Conservation (phyloP, 352 stramenopile genomes). For the Hyaloperonospora arabidopsidis region DNA sequence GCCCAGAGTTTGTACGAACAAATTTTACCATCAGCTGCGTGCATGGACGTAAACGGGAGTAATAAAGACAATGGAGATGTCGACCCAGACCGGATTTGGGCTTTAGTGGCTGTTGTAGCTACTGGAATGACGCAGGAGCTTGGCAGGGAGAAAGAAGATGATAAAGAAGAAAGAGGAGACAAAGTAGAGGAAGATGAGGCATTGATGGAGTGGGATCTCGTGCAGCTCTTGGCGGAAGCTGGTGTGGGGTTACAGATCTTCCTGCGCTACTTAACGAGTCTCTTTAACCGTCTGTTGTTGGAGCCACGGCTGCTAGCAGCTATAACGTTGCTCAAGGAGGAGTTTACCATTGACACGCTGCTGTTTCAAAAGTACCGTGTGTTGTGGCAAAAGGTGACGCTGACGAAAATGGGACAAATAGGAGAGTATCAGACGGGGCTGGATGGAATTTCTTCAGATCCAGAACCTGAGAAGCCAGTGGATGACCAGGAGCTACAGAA, state of each 20-base stretch:
- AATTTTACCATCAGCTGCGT: conserved; percentile 21
- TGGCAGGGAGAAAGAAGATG: conserved; percentile 19
- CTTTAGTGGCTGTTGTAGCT: conserved; percentile 41
- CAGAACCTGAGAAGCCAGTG: conserved; percentile 19
- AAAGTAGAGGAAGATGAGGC: background rate
- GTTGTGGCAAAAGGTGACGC: conserved; percentile 43
- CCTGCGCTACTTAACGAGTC: conserved; percentile 59
- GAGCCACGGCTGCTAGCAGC: conserved; percentile 60
- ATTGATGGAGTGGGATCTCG: conserved; percentile 25
- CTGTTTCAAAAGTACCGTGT: conserved; percentile 73
- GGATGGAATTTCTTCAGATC: conserved; percentile 5
- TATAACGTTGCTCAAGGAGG: conserved; percentile 69
- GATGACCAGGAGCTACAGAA: conserved; percentile 13
- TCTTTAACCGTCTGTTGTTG: conserved; percentile 75
- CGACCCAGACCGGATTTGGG: conserved; percentile 33
- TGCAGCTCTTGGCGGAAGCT: conserved; percentile 37
- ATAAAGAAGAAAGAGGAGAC: background rate
- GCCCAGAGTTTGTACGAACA: conserved; percentile 39
- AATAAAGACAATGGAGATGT: conserved; percentile 18
- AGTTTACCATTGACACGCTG: conserved; percentile 66
- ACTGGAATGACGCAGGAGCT: conserved; percentile 38
- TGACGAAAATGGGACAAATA: conserved; percentile 9
- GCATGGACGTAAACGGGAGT: conserved; percentile 14
- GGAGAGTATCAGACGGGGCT: background rate
- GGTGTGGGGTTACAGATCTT: conserved; percentile 59